Percentiles rank a stretch among this genome's conserved stretches.
These are phyloP conservation scores for Alternaria ethzedia DNA, from an alignment of 2,329 filamentous ascomycete species.

Conservation along the genomic window DNA sequence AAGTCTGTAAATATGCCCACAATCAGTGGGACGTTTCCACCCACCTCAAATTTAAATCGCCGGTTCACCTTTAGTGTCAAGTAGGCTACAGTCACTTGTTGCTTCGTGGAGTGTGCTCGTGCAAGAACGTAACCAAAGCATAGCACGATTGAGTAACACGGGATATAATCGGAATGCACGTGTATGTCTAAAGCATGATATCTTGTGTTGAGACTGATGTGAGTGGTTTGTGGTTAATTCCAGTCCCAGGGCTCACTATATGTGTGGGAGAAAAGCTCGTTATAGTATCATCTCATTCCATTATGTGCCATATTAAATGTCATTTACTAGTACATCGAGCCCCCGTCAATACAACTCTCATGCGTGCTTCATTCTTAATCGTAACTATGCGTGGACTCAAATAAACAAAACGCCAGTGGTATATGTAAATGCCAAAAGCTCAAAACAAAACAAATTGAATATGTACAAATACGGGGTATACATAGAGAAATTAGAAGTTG, in stretches of 20 bases:
- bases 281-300: neutral
- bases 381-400: neutral
- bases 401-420: conserved; percentile 7
- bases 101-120: neutral
- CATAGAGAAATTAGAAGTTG: conserved; percentile 33
- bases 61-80: neutral
- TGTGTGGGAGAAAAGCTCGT: too few species aligned
- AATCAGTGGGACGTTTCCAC: neutral
- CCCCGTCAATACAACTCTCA: neutral
- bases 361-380: neutral
- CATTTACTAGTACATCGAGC: neutral
- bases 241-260: too few species aligned
- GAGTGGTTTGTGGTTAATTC: too few species aligned
- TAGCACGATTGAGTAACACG: neutral
- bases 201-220: neutral
- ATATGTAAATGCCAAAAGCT: conserved; percentile 9
- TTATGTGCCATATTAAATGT: neutral
- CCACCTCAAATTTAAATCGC: neutral
- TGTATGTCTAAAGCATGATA: neutral
- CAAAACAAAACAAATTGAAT: neutral
- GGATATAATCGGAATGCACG: neutral
- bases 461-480: conserved; percentile 10
- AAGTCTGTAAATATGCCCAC: neutral
- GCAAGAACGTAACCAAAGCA: neutral
- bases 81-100: neutral